Base-by-base conservation (phyloP, 225 moss, liverwort and hornwort genomes). In the Ulota crispa region DNA sequence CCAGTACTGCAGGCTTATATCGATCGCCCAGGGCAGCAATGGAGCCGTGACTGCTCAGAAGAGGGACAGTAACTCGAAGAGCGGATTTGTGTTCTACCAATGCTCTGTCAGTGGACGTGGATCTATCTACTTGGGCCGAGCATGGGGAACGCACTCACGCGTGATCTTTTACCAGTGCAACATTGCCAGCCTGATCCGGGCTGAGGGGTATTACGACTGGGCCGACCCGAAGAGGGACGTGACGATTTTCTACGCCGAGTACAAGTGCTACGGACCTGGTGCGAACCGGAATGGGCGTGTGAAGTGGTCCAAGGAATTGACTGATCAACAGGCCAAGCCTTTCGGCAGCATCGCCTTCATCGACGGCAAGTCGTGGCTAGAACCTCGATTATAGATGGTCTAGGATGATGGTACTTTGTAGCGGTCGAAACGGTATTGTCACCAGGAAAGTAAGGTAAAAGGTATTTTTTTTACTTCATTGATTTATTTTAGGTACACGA, bases 161-260 rank as follows among this genome's bases (percentile, higher is more conserved):
- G 84, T 88, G 8, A 62, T 92, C 21, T 92, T 82, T 41, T 64
- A 79, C 13, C 27, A 85, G 28, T 83, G 80, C 55, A 67, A 64
- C 7, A 83, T 92, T 1, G 82, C 72, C 0, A 83, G 89, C 67
- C 72, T 71, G 39, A 89, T 91, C 69, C 57, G 54, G 0, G 87
- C 87, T 8, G 52, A 64, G 2, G 89, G 87, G 7, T 91, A 86
- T 81, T 9, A 34, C 3, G 81, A 91, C 36, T 91, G 85, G 91
- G 21, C 34, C 3, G 78, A 77, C 3, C 73, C 85, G 0, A 2
- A 23, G 8, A 39, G 82, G 2, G 50, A 21, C 0, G 83, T 67
- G 61, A 91, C 89, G 0, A 21, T 79, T 0, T 89, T 3, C 78
- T 91, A 87, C 42, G 84, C 85, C 0, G 83, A 91, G 73, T 87